Evolutionary conservation across 306 rosid species (phyloP), one percentile per base, ranked within the genome.

Genomic region (Corylus heterophylla): DNA sequence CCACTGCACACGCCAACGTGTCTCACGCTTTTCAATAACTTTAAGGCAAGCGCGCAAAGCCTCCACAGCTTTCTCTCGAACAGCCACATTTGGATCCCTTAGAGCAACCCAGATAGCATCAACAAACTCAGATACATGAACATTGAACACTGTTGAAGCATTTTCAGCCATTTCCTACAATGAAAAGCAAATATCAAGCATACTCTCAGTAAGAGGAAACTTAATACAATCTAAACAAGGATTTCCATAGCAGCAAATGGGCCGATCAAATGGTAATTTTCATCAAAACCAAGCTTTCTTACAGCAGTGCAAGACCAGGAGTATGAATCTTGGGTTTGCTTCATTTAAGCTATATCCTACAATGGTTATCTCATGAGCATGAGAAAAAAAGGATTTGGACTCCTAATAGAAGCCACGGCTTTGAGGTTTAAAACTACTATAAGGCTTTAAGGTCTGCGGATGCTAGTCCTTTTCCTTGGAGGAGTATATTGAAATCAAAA

Each of bases 1-100:
- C 97, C 98, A 95, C 74, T 93, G 99, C 78, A 95, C 99, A 77
- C 99, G 98, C 99, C 99, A 93, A 10, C 99, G 92, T 10, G 99
- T 95, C 90, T 95, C 99, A 39, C 99, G 97, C 85, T 88, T 90
- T 80, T 93, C 99, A 71, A 95, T 93, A 42, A 95, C 98, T 66
- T 92, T 93, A 78, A 95, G 97, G 78, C 99, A 95, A 75, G 99
- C 99, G 59, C 98, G 97, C 80, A 95, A 84, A 77, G 99, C 99
- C 79, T 95, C 97, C 82, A 95, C 99, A 79, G 98, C 97, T 69
- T 98, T 87, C 87, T 95, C 98, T 14, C 99, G 98, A 82, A 95
- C 97, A 61, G 89, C 90, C 86, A 93, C 84, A 25, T 88, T 89
- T 20, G 93, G 98, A 88, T 95, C 99, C 80, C 99, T 90, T 87